A percentile compares a stretch with the other conserved stretches of the same genome.
These are phyloP conservation scores for Platanthera zijinensis DNA, from an alignment of 106 monocot genomes.

Conservation along the genomic window DNA sequence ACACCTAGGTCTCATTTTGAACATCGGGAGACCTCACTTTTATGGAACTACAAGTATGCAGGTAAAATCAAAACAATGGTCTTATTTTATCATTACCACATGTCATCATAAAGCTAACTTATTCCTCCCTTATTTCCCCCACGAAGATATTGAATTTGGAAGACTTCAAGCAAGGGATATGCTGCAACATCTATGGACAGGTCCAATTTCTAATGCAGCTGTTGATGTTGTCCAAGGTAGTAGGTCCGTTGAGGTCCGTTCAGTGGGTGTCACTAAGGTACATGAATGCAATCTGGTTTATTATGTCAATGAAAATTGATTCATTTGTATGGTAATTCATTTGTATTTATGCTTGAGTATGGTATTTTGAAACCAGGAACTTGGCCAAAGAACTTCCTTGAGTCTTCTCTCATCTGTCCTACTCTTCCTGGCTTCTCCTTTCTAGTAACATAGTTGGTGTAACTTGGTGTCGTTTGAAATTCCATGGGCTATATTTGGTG, in stretches of 20 bases:
- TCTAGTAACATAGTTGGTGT: too few species aligned
- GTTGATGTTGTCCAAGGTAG: conserved; percentile 98
- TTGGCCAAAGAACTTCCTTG: too few species aligned
- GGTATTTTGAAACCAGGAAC: too few species aligned
- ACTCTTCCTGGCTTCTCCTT: too few species aligned
- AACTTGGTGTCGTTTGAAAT: too few species aligned
- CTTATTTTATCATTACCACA: neutral
- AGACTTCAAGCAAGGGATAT: conserved; percentile 97
- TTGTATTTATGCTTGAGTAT: too few species aligned
- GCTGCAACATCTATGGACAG: conserved; percentile 97
- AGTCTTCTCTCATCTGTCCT: too few species aligned
- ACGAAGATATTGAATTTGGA: conserved; percentile 90
- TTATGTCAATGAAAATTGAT: neutral
- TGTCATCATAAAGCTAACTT: neutral
- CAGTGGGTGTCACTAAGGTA: conserved; percentile 97
- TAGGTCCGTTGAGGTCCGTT: conserved; percentile 91
- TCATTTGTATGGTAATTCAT: neutral
- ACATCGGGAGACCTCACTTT: conserved; percentile 94
- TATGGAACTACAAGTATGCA: conserved; percentile 99
- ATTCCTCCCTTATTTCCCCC: neutral
- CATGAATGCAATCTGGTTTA: neutral
- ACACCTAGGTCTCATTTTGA: conserved; percentile 99
- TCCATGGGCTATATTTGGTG: too few species aligned
- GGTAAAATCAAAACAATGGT: conserved; percentile 28
- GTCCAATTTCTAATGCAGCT: conserved; percentile 95